Percentiles rank a stretch among this genome's conserved stretches.
These are phyloP conservation scores for Fusarium concolor DNA, from an alignment of 2,329 filamentous ascomycete species.

Conservation along the genomic window DNA sequence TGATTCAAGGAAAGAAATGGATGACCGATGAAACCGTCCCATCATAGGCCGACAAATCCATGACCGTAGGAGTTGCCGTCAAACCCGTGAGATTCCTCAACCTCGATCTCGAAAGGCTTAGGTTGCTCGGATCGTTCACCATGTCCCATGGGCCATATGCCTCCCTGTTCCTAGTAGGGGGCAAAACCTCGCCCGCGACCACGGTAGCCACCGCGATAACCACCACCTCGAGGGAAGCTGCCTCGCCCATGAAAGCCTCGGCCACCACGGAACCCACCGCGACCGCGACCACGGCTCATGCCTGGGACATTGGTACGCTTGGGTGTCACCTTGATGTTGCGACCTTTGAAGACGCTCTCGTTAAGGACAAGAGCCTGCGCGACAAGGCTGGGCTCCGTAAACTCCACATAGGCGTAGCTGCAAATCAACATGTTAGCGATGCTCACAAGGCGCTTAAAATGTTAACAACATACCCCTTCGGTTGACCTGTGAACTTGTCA, in stretches of 20 bases:
- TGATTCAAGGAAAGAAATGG: constrained; percentile 20
- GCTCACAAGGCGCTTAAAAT: not conserved
- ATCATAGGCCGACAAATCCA: constrained; percentile 26
- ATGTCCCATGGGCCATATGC: constrained; percentile 35
- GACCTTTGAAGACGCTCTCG: constrained; percentile 93
- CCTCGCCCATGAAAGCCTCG: constrained; percentile 66
- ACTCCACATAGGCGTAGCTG: constrained; percentile 99
- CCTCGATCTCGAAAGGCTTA: constrained; percentile 43
- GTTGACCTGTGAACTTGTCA: constrained; percentile 98
- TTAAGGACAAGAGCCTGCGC: constrained; percentile 94
- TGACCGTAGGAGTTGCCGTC: constrained; percentile 21
- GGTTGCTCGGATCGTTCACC: constrained; percentile 34
- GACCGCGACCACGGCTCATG: constrained; percentile 81
- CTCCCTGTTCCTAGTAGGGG: constrained; percentile 68
- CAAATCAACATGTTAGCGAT: constrained; percentile 31
- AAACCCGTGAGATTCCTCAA: constrained; percentile 39
- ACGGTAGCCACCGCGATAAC: constrained; percentile 75
- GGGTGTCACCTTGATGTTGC: constrained; percentile 93
- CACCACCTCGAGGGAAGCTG: constrained; percentile 60
- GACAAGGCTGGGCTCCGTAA: constrained; percentile 92
- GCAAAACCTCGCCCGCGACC: constrained; percentile 73
- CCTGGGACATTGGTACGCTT: constrained; percentile 98
- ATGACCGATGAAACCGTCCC: not conserved
- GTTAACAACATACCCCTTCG: constrained; percentile 82
- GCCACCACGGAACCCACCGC: constrained; percentile 52